Conservation (phyloP, 164 flowering plant genomes). For the Brasenia schreberi region DNA sequence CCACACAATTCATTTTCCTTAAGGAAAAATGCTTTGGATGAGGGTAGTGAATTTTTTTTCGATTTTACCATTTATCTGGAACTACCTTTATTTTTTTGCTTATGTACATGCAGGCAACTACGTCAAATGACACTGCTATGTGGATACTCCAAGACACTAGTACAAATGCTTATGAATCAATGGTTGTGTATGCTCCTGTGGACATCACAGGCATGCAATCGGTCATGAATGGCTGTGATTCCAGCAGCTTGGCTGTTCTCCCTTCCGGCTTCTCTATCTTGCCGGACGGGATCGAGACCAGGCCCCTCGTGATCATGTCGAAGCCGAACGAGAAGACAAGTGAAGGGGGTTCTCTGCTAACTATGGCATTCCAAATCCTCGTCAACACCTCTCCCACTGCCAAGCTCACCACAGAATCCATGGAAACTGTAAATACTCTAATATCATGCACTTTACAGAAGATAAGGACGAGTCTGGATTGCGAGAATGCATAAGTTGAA, state of each 20-base stretch:
- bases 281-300: constrained; percentile 71
- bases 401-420: constrained; percentile 52
- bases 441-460: constrained; percentile 59
- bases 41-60: too few relatives aligned
- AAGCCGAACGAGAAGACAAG: constrained; percentile 53
- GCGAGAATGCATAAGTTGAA: constrained; percentile 54
- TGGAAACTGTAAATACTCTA: constrained; percentile 65
- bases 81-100: too few relatives aligned
- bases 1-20: too few relatives aligned
- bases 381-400: constrained; percentile 53
- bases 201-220: constrained; percentile 65
- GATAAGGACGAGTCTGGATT: constrained; percentile 70
- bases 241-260: constrained; percentile 55
- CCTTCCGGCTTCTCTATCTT: constrained; percentile 91
- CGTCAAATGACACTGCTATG: constrained; percentile 47
- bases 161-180: constrained; percentile 76
- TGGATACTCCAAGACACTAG: constrained; percentile 85
- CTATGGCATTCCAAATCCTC: constrained; percentile 70
- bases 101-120: constrained; percentile 33
- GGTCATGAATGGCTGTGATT: constrained; percentile 79
- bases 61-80: too few relatives aligned
- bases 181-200: constrained; percentile 71
- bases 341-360: constrained; percentile 86
- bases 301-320: constrained; percentile 69
- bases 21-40: too few relatives aligned